A percentile compares a stretch with the other conserved stretches of the same genome.
Conservation (phyloP, 176 grass and related monocot species). For the Aegilops tauschii region DNA sequence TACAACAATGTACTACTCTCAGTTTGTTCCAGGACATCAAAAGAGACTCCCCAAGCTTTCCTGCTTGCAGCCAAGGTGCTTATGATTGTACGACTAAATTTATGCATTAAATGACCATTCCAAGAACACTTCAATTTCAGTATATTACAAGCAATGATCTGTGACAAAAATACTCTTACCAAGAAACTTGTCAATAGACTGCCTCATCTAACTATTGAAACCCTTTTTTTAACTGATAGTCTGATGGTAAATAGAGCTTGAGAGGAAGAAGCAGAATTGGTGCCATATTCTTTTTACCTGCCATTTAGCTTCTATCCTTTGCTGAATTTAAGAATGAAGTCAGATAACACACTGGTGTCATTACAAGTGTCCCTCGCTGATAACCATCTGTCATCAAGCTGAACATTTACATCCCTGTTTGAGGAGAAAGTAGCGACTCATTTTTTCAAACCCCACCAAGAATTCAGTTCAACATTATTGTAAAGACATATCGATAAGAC, state of each 20-base stretch:
- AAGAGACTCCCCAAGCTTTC: too few relatives aligned
- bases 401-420: conserved; percentile 70
- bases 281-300: conserved; percentile 12
- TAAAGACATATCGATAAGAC: not conserved
- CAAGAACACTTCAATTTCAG: too few relatives aligned
- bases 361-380: conserved; percentile 60
- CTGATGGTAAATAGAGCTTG: not conserved
- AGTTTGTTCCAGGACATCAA: not conserved
- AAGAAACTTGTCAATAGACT: not conserved
- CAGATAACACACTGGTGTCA: conserved; percentile 58
- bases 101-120: too few relatives aligned
- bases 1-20: not conserved
- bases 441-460: not conserved
- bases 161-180: not conserved
- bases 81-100: too few relatives aligned
- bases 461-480: not conserved
- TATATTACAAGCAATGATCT: not conserved
- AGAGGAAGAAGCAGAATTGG: not conserved
- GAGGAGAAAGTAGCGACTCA: not conserved
- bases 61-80: too few relatives aligned
- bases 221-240: not conserved
- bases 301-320: conserved; percentile 38
- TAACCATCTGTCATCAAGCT: conserved; percentile 71
- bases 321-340: conserved; percentile 64
- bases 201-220: not conserved